These are phyloP conservation scores for Phytophthora melonis DNA, from an alignment of 352 stramenopile species.

Conservation along the genomic window DNA sequence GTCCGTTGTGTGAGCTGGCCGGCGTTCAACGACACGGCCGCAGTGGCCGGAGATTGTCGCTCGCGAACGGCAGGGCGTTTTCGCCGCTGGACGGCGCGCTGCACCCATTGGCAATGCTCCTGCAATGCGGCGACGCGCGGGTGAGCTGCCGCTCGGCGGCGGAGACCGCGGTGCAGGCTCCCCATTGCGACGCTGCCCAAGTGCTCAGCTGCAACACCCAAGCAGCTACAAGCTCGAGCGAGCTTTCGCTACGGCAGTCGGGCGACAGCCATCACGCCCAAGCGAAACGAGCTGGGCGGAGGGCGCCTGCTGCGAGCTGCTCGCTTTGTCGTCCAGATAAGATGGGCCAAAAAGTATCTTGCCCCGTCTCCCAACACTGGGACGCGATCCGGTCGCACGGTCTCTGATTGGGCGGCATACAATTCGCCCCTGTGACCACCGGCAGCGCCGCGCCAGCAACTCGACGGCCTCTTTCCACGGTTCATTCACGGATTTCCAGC, in stretches of 20 bases:
- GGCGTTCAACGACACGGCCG: neutral
- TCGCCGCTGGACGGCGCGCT: slow-evolving; percentile 1
- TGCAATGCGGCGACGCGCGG: too few relatives aligned
- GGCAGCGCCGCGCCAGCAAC: neutral
- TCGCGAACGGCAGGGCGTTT: neutral
- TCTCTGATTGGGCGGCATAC: slow-evolving; percentile 31
- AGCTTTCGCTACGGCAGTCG: too few relatives aligned
- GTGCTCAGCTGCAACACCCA: too few relatives aligned
- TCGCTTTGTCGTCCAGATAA: slow-evolving; percentile 17
- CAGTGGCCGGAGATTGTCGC: neutral
- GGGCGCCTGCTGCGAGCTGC: neutral
- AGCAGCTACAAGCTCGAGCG: too few relatives aligned
- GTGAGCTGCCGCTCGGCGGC: too few relatives aligned
- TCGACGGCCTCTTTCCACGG: slow-evolving; percentile 24
- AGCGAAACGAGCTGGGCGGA: too few relatives aligned
- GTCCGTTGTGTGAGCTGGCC: neutral
- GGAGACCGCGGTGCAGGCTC: too few relatives aligned
- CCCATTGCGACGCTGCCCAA: too few relatives aligned
- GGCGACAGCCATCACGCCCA: too few relatives aligned
- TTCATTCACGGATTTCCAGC: slow-evolving; percentile 47
- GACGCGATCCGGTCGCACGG: slow-evolving; percentile 36
- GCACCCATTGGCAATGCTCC: neutral
- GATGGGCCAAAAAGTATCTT: slow-evolving; percentile 33
- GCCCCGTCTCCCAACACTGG: slow-evolving; percentile 38
- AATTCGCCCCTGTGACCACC: slow-evolving; percentile 29